phyloP scores from a whole-genome alignment of 2,329 filamentous ascomycete genomes.

The Aspergillus sergii region DNA sequence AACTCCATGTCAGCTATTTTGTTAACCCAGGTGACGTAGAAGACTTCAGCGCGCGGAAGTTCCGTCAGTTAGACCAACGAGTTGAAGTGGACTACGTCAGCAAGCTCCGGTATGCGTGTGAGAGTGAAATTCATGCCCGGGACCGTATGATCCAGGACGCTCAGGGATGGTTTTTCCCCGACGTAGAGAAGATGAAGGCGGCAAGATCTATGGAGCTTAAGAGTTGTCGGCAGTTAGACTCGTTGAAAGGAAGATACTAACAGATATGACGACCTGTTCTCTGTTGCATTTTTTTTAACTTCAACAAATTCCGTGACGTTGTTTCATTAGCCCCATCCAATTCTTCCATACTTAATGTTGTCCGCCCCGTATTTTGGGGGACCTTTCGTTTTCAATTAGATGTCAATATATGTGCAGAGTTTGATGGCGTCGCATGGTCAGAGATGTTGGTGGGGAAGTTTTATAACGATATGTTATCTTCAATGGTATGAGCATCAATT shows the following conservation, averaged over 20 bases:
- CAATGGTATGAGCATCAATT: neutral
- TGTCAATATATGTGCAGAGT: constrained; percentile 15
- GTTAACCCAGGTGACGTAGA: constrained; percentile 78
- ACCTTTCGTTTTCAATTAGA: constrained; percentile 16
- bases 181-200: constrained; percentile 74
- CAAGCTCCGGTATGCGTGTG: constrained; percentile 70
- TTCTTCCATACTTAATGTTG: constrained; percentile 14
- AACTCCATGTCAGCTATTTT: constrained; percentile 78
- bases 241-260: constrained; percentile 47
- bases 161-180: constrained; percentile 83
- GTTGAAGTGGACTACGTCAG: constrained; percentile 76
- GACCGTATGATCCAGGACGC: constrained; percentile 74
- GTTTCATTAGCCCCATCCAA: constrained; percentile 2
- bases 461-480: neutral
- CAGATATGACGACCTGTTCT: constrained; percentile 10
- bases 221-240: constrained; percentile 60
- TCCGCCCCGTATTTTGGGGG: constrained; percentile 7
- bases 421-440: constrained; percentile 20
- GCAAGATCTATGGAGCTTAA: constrained; percentile 65
- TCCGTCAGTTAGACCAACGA: constrained; percentile 72
- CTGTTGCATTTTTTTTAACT: neutral
- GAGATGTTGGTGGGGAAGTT: constrained; percentile 4
- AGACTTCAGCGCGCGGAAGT: constrained; percentile 68
- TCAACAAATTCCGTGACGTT: constrained; percentile 1
- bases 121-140: constrained; percentile 68